phyloP scores from a whole-genome alignment of 345 rosid genomes.

The Erucastrum elatum region DNA sequence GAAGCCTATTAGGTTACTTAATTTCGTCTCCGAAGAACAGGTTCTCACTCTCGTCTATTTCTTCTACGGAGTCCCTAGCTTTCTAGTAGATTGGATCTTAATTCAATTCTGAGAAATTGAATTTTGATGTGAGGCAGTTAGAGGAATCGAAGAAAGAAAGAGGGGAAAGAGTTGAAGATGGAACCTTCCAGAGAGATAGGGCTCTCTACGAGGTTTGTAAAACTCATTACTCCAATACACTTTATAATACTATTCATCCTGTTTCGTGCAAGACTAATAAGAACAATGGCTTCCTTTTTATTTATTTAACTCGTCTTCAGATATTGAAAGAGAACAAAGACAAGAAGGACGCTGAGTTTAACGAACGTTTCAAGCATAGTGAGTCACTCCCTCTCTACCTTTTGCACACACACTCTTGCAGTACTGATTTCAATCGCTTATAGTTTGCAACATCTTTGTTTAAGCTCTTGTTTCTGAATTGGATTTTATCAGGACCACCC shows the following conservation, averaged over 20 bases:
- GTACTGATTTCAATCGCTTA: not conserved
- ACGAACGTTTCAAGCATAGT: slow-evolving; percentile 95
- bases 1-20: slow-evolving; percentile 71
- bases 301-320: slow-evolving; percentile 37
- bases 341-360: slow-evolving; percentile 91
- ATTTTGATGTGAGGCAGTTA: slow-evolving; percentile 43
- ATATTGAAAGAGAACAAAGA: slow-evolving; percentile 94
- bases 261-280: not conserved
- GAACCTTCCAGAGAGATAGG: slow-evolving; percentile 91
- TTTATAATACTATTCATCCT: too few species aligned
- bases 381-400: slow-evolving; percentile 26
- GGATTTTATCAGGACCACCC: slow-evolving; percentile 69
- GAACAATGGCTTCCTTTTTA: not conserved
- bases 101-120: not conserved
- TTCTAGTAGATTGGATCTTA: not conserved
- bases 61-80: slow-evolving; percentile 3
- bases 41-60: slow-evolving; percentile 24
- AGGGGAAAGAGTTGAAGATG: slow-evolving; percentile 93
- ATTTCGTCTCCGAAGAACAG: slow-evolving; percentile 91
- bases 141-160: slow-evolving; percentile 81
- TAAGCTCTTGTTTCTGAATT: not conserved
- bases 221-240: too few species aligned
- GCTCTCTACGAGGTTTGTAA: slow-evolving; percentile 65
- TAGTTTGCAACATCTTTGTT: slow-evolving; percentile 1
- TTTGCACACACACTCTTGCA: not conserved